Evolutionary conservation across 305 asterid species (phyloP), one percentile per base, ranked within the genome.

Genomic region (Fraxinus xanthoxyloides): DNA sequence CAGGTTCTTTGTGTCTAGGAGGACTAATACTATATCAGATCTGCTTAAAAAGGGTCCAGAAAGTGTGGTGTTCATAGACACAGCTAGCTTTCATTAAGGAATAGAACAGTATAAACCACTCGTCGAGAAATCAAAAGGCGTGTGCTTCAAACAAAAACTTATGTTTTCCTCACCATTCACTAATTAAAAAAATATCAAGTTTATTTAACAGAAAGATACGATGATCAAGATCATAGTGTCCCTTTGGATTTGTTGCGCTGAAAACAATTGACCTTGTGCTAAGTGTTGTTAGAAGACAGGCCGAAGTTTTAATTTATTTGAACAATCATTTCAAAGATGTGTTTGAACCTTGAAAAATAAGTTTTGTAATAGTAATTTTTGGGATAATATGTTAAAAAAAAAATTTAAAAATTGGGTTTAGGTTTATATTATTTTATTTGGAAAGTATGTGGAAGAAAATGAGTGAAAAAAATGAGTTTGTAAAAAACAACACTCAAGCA

Each of bases 231-330:
- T 95, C 99, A 34, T 34, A 94, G 48, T 94, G 97, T 78, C 99
- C 99, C 91, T 95, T 95, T 30, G 99, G 98, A 84, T 95, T 95
- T 85, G 99, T 95, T 70, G 98, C 98, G 38, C 38, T 0, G 38
- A 34, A 34, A 34, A 34, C 38, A 82, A 92, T 85, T 76, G 99
- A 91, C 87, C 92, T 92, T 80, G 99, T 94, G 92, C 93, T 92
- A 81, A 95, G 96, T 82, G 98, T 91, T 84, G 99, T 95, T 72
- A 34, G 38, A 34, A 34, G 38, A 34, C 38, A 7, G 5, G 7
- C 8, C 38, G 8, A 34, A 34, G 38, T 34, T 34, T 34, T 34
- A 34, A 34, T 34, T 34, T 34, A 34, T 34, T 5, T 5, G 38
- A 34, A 34, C 38, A 34, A 34, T 34, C 38, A 34, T 34, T 34